phyloP scores from a whole-genome alignment of 768 basidiomycete species.

The Lactarius vividus region DNA sequence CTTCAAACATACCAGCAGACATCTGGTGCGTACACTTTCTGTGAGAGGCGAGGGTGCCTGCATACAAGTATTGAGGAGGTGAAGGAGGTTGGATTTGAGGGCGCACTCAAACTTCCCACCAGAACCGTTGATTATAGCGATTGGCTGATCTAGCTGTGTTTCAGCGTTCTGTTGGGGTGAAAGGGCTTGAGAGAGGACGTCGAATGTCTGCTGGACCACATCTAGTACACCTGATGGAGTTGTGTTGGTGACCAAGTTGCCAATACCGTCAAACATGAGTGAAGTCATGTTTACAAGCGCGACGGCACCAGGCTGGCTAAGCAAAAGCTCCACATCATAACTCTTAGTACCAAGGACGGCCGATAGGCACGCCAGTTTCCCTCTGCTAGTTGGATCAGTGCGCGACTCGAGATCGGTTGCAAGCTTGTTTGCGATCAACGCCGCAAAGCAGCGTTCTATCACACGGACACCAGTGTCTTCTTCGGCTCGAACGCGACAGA shows the following conservation, averaged over 20 bases:
- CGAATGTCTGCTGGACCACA: constrained; percentile 2
- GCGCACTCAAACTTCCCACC: background rate
- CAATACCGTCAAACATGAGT: background rate
- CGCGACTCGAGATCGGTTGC: background rate
- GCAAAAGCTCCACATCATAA: background rate
- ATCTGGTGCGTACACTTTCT: background rate
- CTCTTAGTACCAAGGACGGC: background rate
- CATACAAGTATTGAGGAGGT: background rate
- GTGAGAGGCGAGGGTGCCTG: background rate
- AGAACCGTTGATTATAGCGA: background rate
- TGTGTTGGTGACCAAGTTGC: background rate
- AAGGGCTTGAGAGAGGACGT: background rate
- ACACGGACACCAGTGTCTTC: background rate
- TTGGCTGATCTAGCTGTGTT: background rate
- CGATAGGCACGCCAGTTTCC: background rate
- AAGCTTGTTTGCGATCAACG: background rate
- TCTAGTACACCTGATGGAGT: constrained; percentile 1
- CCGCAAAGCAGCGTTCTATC: background rate
- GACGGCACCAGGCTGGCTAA: background rate
- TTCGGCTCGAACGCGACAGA: background rate
- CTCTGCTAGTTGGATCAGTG: background rate
- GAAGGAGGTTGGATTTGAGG: background rate
- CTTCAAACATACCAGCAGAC: background rate
- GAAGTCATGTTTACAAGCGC: constrained; percentile 4
- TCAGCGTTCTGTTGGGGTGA: background rate